These are phyloP conservation scores for Paramecium biaurelia DNA, from an alignment of 73 alveolate genomes.

Conservation along the genomic window DNA sequence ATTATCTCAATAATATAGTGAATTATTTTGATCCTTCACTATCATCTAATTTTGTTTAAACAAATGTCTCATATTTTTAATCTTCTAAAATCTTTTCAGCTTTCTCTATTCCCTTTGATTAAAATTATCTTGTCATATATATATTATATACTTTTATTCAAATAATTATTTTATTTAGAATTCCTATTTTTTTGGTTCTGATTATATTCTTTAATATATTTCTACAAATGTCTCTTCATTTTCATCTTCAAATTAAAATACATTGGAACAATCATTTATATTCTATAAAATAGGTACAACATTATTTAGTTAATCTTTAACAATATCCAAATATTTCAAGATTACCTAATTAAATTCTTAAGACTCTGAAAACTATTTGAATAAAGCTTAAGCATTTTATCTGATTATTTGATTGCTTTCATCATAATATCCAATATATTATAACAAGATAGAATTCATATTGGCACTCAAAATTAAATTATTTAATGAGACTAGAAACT, in stretches of 20 bases:
- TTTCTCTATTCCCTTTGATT: background rate
- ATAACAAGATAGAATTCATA: background rate
- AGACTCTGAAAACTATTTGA: background rate
- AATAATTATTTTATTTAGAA: background rate
- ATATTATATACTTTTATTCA: background rate
- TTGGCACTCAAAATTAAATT: background rate
- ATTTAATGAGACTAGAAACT: background rate
- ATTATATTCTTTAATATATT: background rate
- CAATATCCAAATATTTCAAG: background rate
- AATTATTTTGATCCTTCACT: background rate
- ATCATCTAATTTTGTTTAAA: background rate
- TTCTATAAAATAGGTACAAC: background rate
- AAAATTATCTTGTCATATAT: background rate
- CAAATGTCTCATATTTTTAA: background rate
- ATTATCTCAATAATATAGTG: background rate
- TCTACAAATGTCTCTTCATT: background rate
- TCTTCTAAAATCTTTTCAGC: background rate
- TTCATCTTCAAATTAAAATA: background rate
- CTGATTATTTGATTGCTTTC: background rate
- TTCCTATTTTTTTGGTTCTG: background rate
- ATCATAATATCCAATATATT: background rate
- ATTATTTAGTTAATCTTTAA: background rate
- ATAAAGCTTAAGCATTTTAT: background rate
- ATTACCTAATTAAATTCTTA: background rate
- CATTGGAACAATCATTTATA: background rate